Conservation (phyloP, 805 yeast genomes). For the Ogataea methanolica region DNA sequence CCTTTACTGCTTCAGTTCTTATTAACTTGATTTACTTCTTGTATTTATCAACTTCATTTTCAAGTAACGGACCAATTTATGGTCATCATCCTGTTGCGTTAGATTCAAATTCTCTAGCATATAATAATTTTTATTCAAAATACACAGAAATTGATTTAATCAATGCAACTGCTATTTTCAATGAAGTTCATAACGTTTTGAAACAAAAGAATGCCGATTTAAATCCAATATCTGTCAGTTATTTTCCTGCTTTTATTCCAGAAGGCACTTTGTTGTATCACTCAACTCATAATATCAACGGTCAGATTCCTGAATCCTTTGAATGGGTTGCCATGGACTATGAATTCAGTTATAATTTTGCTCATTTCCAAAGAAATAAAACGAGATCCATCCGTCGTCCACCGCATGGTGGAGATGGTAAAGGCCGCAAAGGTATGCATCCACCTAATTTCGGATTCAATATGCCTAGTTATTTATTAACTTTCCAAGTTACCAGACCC, state of each 20-base stretch:
- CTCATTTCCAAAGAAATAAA: constrained; percentile 19
- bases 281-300: constrained; percentile 34
- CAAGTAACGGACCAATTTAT: not conserved
- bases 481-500: constrained; percentile 45
- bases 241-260: constrained; percentile 57
- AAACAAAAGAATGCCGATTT: constrained; percentile 48
- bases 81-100: not conserved
- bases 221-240: constrained; percentile 53
- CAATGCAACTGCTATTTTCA: constrained; percentile 54
- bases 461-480: constrained; percentile 27
- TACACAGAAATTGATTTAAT: constrained; percentile 32
- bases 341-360: constrained; percentile 54
- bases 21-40: not conserved
- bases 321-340: constrained; percentile 67
- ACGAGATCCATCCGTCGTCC: constrained; percentile 4
- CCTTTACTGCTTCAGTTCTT: too few species aligned
- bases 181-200: constrained; percentile 47
- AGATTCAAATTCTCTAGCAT: not conserved
- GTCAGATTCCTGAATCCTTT: constrained; percentile 37
- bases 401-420: constrained; percentile 4
- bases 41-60: not conserved
- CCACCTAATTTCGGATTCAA: not conserved
- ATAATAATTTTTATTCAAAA: constrained; percentile 20
- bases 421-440: constrained; percentile 3
- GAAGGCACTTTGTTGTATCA: constrained; percentile 56